Percentiles rank a stretch among this genome's conserved stretches.
These are phyloP conservation scores for Boletus patriciae DNA, from an alignment of 768 basidiomycete genomes.

Conservation along the genomic window DNA sequence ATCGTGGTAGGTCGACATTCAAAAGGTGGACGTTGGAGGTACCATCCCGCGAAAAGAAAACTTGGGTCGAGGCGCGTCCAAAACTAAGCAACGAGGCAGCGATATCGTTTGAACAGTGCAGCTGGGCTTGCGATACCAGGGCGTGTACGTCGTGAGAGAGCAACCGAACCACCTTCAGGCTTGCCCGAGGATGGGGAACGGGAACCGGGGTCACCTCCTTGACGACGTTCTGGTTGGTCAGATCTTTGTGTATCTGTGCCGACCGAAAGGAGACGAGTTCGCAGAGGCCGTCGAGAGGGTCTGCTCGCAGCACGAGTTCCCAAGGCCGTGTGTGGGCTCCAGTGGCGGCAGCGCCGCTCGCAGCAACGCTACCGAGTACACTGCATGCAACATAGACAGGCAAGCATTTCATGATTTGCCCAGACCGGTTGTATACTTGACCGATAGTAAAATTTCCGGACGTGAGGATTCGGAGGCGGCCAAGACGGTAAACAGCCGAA, in stretches of 20 bases:
- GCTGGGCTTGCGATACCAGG: slow-evolving; percentile 21
- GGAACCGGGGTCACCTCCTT: slow-evolving; percentile 12
- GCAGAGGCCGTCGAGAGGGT: slow-evolving; percentile 21
- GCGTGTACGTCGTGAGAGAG: slow-evolving; percentile 20
- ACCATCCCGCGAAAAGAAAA: slow-evolving; percentile 7
- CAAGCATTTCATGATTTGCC: slow-evolving; percentile 15
- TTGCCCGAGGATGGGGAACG: slow-evolving; percentile 5
- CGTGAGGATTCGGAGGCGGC: background rate
- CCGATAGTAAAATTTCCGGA: too few relatives aligned
- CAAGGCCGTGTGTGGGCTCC: slow-evolving; percentile 78
- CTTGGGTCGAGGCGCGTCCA: slow-evolving; percentile 7
- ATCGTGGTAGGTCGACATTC: slow-evolving; percentile 37
- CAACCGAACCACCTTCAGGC: slow-evolving; percentile 16
- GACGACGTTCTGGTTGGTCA: slow-evolving; percentile 11
- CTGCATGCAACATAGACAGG: slow-evolving; percentile 2
- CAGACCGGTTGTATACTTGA: background rate
- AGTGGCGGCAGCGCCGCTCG: background rate
- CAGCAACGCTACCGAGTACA: slow-evolving; percentile 2
- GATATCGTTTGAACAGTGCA: slow-evolving; percentile 27
- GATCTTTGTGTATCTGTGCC: slow-evolving; percentile 22
- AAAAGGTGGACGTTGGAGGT: background rate
- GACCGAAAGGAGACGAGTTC: slow-evolving; percentile 18
- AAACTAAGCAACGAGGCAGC: background rate
- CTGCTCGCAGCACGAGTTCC: slow-evolving; percentile 33
- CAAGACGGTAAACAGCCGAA: slow-evolving; percentile 3